Evolutionary conservation across 2,329 filamentous ascomycete species (phyloP).

Genomic region (Pseudogymnoascus verrucosus): DNA sequence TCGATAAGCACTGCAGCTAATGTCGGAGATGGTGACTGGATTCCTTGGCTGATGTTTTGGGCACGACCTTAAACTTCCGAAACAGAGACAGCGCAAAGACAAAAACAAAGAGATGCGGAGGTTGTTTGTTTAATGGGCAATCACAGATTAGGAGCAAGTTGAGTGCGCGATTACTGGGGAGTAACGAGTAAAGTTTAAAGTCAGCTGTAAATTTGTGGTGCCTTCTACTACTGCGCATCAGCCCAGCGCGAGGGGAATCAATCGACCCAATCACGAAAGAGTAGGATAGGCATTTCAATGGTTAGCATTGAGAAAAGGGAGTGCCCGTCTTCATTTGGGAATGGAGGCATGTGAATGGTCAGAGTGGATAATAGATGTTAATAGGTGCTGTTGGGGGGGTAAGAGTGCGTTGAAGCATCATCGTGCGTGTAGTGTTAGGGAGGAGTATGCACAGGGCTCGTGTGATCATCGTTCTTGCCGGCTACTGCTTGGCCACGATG

Average conservation of each 20-base stretch:
- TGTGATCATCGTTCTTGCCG: not conserved
- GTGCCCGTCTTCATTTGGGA: conserved; percentile 1
- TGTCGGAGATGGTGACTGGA: not conserved
- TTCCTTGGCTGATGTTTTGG: conserved; percentile 1
- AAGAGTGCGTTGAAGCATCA: not conserved
- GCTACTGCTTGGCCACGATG: not conserved
- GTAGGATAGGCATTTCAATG: not conserved
- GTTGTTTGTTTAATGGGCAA: not conserved
- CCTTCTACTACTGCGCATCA: not conserved
- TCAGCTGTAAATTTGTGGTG: not conserved
- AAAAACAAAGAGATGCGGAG: not conserved
- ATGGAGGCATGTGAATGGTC: conserved; percentile 5
- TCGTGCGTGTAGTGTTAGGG: not conserved
- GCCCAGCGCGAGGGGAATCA: not conserved
- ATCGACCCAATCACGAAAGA: not conserved
- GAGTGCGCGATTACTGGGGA: not conserved
- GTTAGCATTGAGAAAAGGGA: not conserved
- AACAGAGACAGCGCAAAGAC: not conserved
- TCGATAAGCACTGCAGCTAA: conserved; percentile 7
- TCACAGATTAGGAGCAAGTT: not conserved
- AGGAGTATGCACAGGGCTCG: not conserved
- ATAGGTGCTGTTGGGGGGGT: not conserved
- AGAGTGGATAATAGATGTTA: not conserved
- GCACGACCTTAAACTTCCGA: conserved; percentile 5
- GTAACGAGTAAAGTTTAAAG: not conserved